phyloP scores from a whole-genome alignment of 352 stramenopile genomes.

The Pythium oligandrum region DNA sequence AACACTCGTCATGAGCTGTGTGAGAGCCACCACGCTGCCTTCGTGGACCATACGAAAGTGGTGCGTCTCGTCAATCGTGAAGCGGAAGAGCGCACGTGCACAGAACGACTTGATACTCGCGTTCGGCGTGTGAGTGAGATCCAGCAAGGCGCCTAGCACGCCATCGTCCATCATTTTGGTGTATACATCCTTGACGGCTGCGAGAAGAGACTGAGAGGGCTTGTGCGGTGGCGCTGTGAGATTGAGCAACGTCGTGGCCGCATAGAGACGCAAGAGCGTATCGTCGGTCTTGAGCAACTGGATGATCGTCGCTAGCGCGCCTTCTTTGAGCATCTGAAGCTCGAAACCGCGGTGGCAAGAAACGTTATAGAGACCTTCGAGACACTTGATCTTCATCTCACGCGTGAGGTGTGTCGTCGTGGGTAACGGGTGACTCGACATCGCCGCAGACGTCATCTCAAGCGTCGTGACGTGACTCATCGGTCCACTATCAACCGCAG shows the following conservation, averaged over 20 bases:
- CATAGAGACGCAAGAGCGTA: conserved; percentile 51
- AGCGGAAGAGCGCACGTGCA: conserved; percentile 62
- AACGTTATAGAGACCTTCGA: conserved; percentile 76
- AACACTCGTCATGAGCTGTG: conserved; percentile 53
- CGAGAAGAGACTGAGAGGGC: conserved; percentile 1
- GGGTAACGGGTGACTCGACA: neutral
- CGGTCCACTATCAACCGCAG: neutral
- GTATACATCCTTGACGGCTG: conserved; percentile 45
- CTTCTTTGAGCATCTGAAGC: conserved; percentile 61
- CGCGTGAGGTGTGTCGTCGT: conserved; percentile 26
- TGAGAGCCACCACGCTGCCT: conserved; percentile 53
- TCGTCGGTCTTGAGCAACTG: conserved; percentile 72
- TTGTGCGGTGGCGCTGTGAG: conserved; percentile 28
- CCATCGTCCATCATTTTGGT: conserved; percentile 72
- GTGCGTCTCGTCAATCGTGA: conserved; percentile 66
- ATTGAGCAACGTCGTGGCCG: conserved; percentile 73
- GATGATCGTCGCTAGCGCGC: conserved; percentile 50
- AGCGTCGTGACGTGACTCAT: neutral
- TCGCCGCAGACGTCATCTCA: neutral
- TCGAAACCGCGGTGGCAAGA: conserved; percentile 77
- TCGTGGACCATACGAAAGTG: conserved; percentile 82
- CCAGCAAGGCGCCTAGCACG: conserved; percentile 45
- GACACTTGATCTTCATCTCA: conserved; percentile 73
- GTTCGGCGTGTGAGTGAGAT: conserved; percentile 63
- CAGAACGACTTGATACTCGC: conserved; percentile 62